These are phyloP conservation scores for Fusarium burgessii DNA, from an alignment of 2,329 filamentous ascomycete genomes.

Conservation along the genomic window DNA sequence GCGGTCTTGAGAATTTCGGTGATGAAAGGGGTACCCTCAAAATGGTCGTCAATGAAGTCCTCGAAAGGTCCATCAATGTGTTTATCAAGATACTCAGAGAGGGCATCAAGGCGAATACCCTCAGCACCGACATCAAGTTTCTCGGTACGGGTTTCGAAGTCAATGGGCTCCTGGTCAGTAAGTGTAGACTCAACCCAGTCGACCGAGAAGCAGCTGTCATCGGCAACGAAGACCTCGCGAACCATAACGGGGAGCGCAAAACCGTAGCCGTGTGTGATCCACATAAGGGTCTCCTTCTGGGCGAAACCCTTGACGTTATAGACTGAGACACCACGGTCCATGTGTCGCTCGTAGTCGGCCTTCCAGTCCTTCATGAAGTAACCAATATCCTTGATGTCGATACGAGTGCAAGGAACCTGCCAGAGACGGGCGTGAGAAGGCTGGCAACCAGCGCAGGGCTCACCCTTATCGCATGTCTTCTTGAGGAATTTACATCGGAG, in stretches of 20 bases:
- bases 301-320: slow-evolving; percentile 92
- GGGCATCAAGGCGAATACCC: slow-evolving; percentile 81
- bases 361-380: slow-evolving; percentile 99
- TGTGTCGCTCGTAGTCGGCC: slow-evolving; percentile 93
- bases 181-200: slow-evolving; percentile 91
- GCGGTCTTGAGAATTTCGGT: slow-evolving; percentile 97
- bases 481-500: slow-evolving; percentile 98
- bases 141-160: slow-evolving; percentile 89
- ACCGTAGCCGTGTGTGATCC: slow-evolving; percentile 96
- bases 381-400: slow-evolving; percentile 97
- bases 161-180: slow-evolving; percentile 74
- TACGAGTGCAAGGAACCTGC: slow-evolving; percentile 97
- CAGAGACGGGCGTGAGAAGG: slow-evolving; percentile 94
- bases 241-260: slow-evolving; percentile 93
- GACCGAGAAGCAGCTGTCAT: slow-evolving; percentile 91
- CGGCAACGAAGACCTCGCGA: slow-evolving; percentile 90
- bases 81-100: slow-evolving; percentile 94
- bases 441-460: slow-evolving; percentile 94
- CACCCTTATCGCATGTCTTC: slow-evolving; percentile 98
- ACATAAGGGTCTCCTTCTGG: slow-evolving; percentile 77
- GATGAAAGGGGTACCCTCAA: slow-evolving; percentile 93
- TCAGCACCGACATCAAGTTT: slow-evolving; percentile 90
- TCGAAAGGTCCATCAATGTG: slow-evolving; percentile 94
- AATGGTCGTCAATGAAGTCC: slow-evolving; percentile 94
- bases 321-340: slow-evolving; percentile 87